These are phyloP conservation scores for Pelargonium fulgidum DNA, from an alignment of 441 rosid genomes.

Conservation along the genomic window DNA sequence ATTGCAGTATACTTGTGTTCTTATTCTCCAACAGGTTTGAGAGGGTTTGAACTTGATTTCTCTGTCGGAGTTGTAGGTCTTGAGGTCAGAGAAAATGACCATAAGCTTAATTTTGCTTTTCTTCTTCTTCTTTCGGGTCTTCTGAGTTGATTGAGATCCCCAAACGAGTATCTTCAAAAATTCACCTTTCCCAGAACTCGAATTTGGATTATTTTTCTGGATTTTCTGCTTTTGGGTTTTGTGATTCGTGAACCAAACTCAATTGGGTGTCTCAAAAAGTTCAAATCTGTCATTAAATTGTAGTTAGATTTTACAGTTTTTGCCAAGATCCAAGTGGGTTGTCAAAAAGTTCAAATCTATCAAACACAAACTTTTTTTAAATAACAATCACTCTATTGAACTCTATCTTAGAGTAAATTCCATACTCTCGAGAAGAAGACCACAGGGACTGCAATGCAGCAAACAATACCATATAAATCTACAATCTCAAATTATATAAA, in stretches of 20 bases:
- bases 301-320: neutral
- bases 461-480: too few species aligned
- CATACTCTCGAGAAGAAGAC: too few species aligned
- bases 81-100: neutral
- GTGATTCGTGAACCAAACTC: neutral
- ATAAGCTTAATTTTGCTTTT: neutral
- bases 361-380: too few species aligned
- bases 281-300: neutral
- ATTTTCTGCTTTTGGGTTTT: conserved; percentile 12
- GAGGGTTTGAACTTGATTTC: neutral
- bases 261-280: neutral
- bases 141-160: neutral
- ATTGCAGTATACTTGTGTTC: too few species aligned
- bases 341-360: too few species aligned
- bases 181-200: neutral
- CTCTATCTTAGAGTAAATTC: too few species aligned
- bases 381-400: too few species aligned
- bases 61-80: neutral
- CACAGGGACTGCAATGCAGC: too few species aligned
- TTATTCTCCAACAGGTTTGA: too few species aligned
- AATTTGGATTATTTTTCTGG: neutral
- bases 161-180: neutral
- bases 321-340: neutral
- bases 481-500: too few species aligned
- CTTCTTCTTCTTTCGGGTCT: neutral